phyloP scores from a whole-genome alignment of 1,284 basidiomycete genomes.

The Ustilago tritici region DNA sequence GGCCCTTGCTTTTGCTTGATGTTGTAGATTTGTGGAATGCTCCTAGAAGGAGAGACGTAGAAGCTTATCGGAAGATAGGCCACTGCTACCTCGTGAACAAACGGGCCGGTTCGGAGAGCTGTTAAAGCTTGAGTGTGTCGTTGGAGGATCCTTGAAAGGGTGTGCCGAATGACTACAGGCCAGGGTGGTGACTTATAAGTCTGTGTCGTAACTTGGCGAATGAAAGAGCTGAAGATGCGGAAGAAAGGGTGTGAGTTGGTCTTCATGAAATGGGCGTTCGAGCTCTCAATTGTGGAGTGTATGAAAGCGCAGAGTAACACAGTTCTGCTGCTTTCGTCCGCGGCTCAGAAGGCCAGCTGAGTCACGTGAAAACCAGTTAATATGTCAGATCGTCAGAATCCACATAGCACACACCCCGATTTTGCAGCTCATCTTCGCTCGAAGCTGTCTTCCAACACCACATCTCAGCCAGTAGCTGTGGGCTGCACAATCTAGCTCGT shows the following conservation, averaged over 20 bases:
- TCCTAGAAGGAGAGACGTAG: no score
- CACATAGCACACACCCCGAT: no score
- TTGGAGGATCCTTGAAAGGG: no score
- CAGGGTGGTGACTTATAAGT: not conserved
- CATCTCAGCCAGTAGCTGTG: no score
- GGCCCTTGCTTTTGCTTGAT: not conserved
- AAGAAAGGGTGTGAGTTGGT: not conserved
- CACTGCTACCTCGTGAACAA: no score
- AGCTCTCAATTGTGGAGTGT: constrained; percentile 36
- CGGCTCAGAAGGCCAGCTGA: not conserved
- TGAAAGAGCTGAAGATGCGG: not conserved
- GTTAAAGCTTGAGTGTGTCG: no score
- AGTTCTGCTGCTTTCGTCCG: not conserved
- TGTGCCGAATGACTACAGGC: not conserved
- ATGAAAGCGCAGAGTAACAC: constrained; percentile 2
- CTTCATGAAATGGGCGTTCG: not conserved
- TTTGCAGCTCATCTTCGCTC: no score
- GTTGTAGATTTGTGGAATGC: no score
- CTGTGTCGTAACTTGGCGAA: not conserved
- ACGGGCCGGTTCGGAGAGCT: no score
- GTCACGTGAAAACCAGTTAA: not conserved
- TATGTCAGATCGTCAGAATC: no score
- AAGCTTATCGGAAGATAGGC: not conserved
- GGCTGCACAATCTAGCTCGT: no score
- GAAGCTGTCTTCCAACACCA: not conserved